Conservation (phyloP, 2,329 filamentous ascomycete genomes). For the Pseudocercospora crystallina region DNA sequence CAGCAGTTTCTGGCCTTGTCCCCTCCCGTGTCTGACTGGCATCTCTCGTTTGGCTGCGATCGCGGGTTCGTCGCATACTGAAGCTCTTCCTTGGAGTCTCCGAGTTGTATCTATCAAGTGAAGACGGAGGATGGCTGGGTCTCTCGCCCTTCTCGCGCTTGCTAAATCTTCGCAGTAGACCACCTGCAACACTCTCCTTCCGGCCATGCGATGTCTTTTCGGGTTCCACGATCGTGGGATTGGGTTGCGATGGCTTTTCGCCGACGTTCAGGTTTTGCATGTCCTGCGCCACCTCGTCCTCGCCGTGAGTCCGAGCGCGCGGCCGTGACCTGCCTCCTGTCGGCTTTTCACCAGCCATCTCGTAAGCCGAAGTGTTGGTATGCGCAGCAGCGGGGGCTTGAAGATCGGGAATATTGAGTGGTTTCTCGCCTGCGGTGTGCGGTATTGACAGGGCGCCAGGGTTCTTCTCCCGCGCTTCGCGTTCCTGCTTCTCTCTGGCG, state of each 20-base stretch:
- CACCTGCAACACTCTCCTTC: slow-evolving; percentile 84
- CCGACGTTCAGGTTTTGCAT: slow-evolving; percentile 64
- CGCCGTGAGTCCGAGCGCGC: slow-evolving; percentile 86
- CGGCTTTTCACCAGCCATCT: slow-evolving; percentile 84
- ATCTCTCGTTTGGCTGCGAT: slow-evolving; percentile 44
- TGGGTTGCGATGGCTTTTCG: slow-evolving; percentile 49
- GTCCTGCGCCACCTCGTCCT: slow-evolving; percentile 80
- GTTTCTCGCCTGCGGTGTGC: slow-evolving; percentile 55
- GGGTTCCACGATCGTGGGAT: slow-evolving; percentile 45
- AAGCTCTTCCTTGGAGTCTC: slow-evolving; percentile 83
- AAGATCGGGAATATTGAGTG: slow-evolving; percentile 69
- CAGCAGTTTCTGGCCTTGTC: slow-evolving; percentile 55
- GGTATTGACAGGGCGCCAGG: slow-evolving; percentile 61
- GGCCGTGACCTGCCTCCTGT: slow-evolving; percentile 81
- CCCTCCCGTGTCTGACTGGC: slow-evolving; percentile 38
- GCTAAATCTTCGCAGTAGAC: slow-evolving; percentile 84
- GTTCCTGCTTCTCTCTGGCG: slow-evolving; percentile 89
- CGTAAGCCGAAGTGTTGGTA: slow-evolving; percentile 80
- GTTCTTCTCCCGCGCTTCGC: slow-evolving; percentile 63
- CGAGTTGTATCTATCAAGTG: slow-evolving; percentile 72
- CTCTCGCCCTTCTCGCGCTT: slow-evolving; percentile 70
- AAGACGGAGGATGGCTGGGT: slow-evolving; percentile 67
- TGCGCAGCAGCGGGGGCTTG: slow-evolving; percentile 80
- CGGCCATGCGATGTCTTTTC: slow-evolving; percentile 52
- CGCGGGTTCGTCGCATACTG: slow-evolving; percentile 68